Evolutionary conservation across 768 basidiomycete species (phyloP).

Genomic region (Rhodocollybia butyracea): DNA sequence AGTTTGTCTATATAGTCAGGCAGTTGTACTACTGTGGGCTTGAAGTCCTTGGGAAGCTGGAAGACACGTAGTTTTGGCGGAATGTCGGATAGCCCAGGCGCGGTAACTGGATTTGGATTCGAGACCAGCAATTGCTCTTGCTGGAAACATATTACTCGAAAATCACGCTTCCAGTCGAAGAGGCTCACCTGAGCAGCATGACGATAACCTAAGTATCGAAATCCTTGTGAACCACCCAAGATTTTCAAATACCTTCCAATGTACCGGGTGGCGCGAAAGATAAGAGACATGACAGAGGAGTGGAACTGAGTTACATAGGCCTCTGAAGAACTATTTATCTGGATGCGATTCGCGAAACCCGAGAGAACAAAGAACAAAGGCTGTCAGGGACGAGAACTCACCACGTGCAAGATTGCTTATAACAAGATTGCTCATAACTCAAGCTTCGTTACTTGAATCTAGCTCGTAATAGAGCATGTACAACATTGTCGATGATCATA

Average conservation of each 20-base stretch:
- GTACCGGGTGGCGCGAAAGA: background rate
- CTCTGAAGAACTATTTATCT: too few species aligned
- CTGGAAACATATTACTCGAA: background rate
- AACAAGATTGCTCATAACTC: too few species aligned
- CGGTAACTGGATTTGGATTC: background rate
- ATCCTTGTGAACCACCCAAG: background rate
- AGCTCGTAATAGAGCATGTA: too few species aligned
- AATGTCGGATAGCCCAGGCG: too few species aligned
- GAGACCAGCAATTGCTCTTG: background rate
- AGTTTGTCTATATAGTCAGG: conserved; percentile 12
- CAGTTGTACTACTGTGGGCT: background rate
- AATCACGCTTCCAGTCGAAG: background rate
- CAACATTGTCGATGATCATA: too few species aligned
- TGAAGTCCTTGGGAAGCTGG: background rate
- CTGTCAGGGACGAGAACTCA: too few species aligned
- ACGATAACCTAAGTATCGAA: background rate
- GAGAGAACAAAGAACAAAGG: too few species aligned
- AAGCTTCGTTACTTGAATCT: too few species aligned
- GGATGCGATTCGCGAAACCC: too few species aligned
- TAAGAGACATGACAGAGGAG: too few species aligned
- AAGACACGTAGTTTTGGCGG: background rate
- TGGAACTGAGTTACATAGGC: too few species aligned
- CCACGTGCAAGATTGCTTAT: too few species aligned
- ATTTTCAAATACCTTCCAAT: background rate
- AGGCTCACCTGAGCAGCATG: background rate